Conservation (phyloP, 164 flowering plant genomes). For the Hamamelis virginiana region DNA sequence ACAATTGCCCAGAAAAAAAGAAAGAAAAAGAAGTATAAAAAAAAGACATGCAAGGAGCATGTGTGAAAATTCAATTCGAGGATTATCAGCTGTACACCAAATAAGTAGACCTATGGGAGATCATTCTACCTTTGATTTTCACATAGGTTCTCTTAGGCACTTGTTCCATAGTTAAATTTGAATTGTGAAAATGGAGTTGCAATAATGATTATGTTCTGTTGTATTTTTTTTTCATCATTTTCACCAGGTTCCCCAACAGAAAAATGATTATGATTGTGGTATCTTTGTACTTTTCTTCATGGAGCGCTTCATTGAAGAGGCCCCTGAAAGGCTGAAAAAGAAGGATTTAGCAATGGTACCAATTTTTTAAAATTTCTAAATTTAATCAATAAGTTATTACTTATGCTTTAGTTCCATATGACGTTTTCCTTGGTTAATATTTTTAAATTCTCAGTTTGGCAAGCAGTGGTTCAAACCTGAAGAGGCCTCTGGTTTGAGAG, state of each 20-base stretch:
- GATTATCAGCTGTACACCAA: too few species aligned
- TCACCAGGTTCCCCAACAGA: constrained; percentile 88
- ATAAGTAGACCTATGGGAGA: too few species aligned
- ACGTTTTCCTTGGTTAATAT: constrained; percentile 2
- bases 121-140: not conserved
- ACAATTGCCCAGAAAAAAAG: too few species aligned
- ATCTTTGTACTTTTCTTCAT: constrained; percentile 88
- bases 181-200: not conserved
- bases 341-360: constrained; percentile 61
- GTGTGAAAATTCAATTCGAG: too few species aligned
- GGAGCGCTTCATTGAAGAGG: too few species aligned
- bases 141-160: too few species aligned
- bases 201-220: not conserved
- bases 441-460: constrained; percentile 58
- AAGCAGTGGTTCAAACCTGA: constrained; percentile 82
- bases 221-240: not conserved
- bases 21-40: too few species aligned
- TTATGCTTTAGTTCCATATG: too few species aligned
- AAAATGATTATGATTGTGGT: constrained; percentile 89
- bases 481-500: constrained; percentile 82
- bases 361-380: not conserved
- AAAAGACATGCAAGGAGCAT: too few species aligned
- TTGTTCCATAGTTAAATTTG: too few species aligned
- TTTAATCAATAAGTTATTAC: not conserved
- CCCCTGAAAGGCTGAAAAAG: constrained; percentile 70